These are phyloP conservation scores for Gastrolobium villosum DNA, from an alignment of 306 rosid species.

Conservation along the genomic window DNA sequence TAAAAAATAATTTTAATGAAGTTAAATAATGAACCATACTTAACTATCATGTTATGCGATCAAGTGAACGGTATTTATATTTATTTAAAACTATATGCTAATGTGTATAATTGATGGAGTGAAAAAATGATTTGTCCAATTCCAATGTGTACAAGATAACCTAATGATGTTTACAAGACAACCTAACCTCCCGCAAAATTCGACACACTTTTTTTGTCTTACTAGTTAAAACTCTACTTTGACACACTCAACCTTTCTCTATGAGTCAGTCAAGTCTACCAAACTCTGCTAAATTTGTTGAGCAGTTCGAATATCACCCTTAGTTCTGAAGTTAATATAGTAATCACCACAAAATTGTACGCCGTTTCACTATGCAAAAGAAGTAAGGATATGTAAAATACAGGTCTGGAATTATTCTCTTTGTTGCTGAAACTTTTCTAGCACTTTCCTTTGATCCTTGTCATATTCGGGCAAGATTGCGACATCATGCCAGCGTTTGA, in stretches of 20 bases:
- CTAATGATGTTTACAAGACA: neutral
- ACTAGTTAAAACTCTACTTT: neutral
- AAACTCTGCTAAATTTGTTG: neutral
- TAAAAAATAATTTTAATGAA: neutral
- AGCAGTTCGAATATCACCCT: slow-evolving; percentile 13
- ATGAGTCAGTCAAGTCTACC: neutral
- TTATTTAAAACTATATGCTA: neutral
- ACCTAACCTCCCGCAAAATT: neutral
- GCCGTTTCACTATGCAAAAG: neutral
- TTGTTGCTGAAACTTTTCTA: slow-evolving; percentile 9
- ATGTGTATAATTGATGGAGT: neutral
- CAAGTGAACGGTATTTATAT: neutral
- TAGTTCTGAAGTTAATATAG: neutral
- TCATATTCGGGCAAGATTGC: slow-evolving; percentile 23
- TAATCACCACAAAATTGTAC: slow-evolving; percentile 11
- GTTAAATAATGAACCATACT: neutral
- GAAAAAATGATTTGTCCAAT: neutral
- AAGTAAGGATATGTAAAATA: neutral
- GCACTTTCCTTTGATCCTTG: slow-evolving; percentile 25
- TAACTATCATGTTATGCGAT: neutral
- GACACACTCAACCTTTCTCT: neutral
- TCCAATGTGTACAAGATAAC: neutral
- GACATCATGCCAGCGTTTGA: neutral
- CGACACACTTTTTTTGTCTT: neutral
- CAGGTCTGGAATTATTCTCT: slow-evolving; percentile 19